These are phyloP conservation scores for Macrolepiota dolichaula DNA, from an alignment of 768 basidiomycete genomes.

Conservation along the genomic window DNA sequence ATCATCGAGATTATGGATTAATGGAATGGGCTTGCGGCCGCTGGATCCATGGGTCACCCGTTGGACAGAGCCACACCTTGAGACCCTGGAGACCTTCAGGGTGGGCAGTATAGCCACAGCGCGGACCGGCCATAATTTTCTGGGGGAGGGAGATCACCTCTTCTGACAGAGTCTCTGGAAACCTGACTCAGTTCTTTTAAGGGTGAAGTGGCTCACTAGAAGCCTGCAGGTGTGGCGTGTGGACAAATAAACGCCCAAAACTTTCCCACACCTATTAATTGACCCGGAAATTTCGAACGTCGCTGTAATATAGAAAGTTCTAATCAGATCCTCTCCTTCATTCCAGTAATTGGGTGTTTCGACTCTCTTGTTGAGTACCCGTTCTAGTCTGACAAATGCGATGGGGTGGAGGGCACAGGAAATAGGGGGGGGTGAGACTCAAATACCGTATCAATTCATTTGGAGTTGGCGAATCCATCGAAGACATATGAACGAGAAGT, in stretches of 20 bases:
- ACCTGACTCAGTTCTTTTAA: neutral
- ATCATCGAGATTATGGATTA: slow-evolving; percentile 25
- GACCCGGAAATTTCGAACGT: neutral
- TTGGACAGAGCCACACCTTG: too few relatives aligned
- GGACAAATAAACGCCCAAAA: neutral
- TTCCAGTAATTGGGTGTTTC: neutral
- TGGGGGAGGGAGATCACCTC: neutral
- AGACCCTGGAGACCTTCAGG: neutral
- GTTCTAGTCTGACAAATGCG: too few relatives aligned
- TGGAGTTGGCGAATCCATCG: neutral
- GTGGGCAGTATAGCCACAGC: neutral
- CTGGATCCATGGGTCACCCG: neutral
- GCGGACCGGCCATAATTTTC: neutral
- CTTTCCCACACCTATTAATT: neutral
- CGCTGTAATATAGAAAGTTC: neutral
- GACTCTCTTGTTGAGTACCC: neutral
- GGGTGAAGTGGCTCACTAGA: neutral
- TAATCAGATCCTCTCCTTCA: neutral
- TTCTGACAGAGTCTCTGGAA: too few relatives aligned
- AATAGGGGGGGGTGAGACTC: neutral
- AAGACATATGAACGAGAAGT: neutral
- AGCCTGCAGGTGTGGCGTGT: neutral
- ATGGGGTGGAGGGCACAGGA: too few relatives aligned
- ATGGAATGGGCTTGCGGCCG: too few relatives aligned
- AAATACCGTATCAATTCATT: neutral